Evolutionary conservation across 208 protist species (phyloP).

Genomic region (Acanthamoeba castellanii): DNA sequence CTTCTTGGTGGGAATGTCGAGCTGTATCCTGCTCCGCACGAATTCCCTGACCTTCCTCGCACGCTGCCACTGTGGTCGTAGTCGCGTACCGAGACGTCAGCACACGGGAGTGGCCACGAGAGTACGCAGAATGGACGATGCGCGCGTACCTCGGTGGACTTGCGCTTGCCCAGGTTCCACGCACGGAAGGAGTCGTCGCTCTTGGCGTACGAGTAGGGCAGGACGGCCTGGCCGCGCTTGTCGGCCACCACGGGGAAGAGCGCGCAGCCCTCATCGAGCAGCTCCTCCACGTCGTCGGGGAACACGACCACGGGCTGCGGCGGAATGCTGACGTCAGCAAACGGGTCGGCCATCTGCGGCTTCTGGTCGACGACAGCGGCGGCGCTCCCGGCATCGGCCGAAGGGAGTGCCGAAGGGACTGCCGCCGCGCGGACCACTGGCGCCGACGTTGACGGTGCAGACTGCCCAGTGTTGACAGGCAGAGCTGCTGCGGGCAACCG

Average conservation of each 20-base stretch:
- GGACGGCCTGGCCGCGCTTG: not conserved
- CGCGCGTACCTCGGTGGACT: not conserved
- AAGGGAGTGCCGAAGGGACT: no score
- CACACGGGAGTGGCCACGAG: not conserved
- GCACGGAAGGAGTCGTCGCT: not conserved
- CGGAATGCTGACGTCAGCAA: not conserved
- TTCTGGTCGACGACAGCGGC: not conserved
- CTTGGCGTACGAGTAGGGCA: conserved; percentile 23
- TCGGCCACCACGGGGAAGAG: not conserved
- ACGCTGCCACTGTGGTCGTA: conserved; percentile 6
- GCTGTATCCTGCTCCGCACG: not conserved
- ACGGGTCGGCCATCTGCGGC: not conserved
- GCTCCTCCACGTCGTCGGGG: conserved; percentile 13
- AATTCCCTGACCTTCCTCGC: conserved; percentile 2
- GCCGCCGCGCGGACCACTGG: no score
- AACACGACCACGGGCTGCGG: conserved; percentile 30
- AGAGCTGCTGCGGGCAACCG: not conserved
- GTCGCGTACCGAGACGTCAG: not conserved
- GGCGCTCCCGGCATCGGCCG: not conserved
- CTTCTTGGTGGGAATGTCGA: conserved; percentile 60
- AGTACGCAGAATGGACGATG: no score
- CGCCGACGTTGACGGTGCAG: no score
- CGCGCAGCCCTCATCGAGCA: conserved; percentile 17
- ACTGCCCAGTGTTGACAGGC: not conserved
- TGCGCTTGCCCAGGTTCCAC: conserved; percentile 51